Evolutionary conservation across 208 protist genomes (phyloP).

Genomic region (Acanthamoeba royreba): DNA sequence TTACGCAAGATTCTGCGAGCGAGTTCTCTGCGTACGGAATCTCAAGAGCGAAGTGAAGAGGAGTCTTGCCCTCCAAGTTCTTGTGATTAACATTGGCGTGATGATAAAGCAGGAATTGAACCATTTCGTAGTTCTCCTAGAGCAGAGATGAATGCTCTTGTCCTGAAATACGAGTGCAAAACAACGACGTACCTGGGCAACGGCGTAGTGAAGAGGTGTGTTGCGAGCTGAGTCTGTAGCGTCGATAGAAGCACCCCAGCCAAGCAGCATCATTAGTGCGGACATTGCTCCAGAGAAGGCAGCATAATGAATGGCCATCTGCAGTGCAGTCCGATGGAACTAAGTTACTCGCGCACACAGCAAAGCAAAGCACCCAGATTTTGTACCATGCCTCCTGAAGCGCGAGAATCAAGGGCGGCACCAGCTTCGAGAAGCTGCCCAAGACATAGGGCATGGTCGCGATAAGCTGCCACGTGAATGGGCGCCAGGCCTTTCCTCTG

Average conservation of each 20-base stretch:
- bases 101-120: neutral
- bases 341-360: neutral
- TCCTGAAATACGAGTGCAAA: neutral
- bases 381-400: neutral
- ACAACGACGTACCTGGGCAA: neutral
- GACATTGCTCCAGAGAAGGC: neutral
- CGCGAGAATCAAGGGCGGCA: neutral
- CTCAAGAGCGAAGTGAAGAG: neutral
- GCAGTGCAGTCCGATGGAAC: too few relatives aligned
- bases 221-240: neutral
- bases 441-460: neutral
- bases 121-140: neutral
- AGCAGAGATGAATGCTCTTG: neutral
- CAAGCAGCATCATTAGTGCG: neutral
- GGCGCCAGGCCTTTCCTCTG: neutral
- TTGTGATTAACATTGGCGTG: neutral
- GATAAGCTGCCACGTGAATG: neutral
- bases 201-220: neutral
- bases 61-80: neutral
- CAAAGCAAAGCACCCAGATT: neutral
- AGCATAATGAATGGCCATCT: neutral
- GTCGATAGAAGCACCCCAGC: neutral
- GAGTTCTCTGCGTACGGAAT: neutral
- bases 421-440: neutral
- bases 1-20: neutral